Percentiles rank a stretch among this genome's conserved stretches.
These are phyloP conservation scores for Solanum okadae DNA, from an alignment of 257 asterid genomes.

Conservation along the genomic window DNA sequence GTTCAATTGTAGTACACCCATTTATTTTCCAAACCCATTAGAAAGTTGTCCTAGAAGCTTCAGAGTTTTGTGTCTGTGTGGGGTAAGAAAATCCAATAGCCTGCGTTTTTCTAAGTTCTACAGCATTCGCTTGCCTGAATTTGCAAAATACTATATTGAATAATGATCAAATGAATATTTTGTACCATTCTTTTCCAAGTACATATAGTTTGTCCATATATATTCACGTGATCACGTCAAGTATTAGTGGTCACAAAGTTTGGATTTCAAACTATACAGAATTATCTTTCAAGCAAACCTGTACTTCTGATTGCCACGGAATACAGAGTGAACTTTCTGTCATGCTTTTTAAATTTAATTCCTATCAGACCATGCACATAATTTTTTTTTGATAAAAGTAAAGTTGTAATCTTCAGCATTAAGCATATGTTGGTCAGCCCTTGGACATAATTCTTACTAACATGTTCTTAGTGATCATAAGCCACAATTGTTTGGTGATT, in stretches of 20 bases:
- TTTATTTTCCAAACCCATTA: background rate
- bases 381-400: background rate
- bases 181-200: background rate
- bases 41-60: background rate
- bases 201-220: background rate
- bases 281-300: background rate
- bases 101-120: background rate
- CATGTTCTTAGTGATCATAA: background rate
- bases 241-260: background rate
- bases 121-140: background rate
- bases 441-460: background rate
- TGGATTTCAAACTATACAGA: background rate
- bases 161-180: background rate
- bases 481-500: background rate
- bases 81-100: background rate
- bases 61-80: background rate
- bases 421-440: background rate
- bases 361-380: background rate
- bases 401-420: background rate
- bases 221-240: background rate
- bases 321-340: background rate
- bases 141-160: background rate
- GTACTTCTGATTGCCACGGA: background rate
- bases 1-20: background rate
- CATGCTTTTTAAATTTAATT: background rate